Evolutionary conservation across 192 early-diverging fungal genomes (phyloP).

Genomic region (Polychytrium aggregatum): DNA sequence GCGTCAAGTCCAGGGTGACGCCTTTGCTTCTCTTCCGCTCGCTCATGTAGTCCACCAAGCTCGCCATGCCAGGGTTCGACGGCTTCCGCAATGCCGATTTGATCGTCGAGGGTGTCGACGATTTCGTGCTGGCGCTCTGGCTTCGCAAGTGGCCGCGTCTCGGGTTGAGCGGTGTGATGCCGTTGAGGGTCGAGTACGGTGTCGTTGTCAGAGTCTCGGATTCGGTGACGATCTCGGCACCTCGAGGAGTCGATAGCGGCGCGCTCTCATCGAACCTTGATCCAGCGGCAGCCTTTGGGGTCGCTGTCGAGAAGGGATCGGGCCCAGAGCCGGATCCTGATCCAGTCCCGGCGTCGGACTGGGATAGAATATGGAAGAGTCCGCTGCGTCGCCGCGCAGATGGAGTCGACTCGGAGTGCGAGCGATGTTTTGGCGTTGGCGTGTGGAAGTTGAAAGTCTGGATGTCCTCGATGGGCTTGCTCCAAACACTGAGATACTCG

Average conservation of each 20-base stretch:
- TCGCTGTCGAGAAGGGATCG: not conserved
- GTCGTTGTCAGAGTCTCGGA: not conserved
- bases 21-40: no score
- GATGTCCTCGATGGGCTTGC: no score
- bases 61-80: no score
- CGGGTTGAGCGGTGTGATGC: not conserved
- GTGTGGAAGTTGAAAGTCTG: no score
- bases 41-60: no score
- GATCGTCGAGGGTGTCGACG: constrained; percentile 5
- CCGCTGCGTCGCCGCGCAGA: not conserved
- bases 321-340: not conserved
- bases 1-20: no score
- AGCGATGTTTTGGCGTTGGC: no score
- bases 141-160: not conserved
- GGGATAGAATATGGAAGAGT: not conserved
- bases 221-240: not conserved
- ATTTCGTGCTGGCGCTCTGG: not conserved
- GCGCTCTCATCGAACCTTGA: not conserved
- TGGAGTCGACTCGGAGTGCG: no score
- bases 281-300: not conserved
- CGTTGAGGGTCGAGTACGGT: not conserved
- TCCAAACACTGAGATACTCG: no score
- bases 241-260: not conserved
- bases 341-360: not conserved
- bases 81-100: constrained; percentile 5